Evolutionary conservation across 495 filamentous ascomycete species (phyloP), one percentile per base, ranked within the genome.

Genomic region (Chaetomium tenue): DNA sequence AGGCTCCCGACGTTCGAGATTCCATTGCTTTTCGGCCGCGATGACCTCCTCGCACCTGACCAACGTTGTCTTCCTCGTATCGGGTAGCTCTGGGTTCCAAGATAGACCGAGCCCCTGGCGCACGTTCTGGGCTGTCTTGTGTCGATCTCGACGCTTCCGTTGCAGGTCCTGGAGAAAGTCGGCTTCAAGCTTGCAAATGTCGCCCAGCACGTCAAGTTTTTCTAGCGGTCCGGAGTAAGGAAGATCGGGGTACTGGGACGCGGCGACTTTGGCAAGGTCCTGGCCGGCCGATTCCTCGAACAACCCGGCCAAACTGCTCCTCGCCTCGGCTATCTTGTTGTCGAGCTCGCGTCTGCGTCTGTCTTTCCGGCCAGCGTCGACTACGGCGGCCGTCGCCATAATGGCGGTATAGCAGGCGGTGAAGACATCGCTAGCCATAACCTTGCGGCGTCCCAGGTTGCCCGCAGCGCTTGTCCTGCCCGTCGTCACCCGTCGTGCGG

Each of bases 341-440:
- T 91, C 86, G 79, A 88, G 88, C 68, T 90, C 82, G 61, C 80
- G 76, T 56, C 82, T 82, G 60, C 87, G 82, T 63, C 79, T 71
- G 53, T 84, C 78, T 73, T 92, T 92, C 6, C 77, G 79, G 57
- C 78, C 79, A 1, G 84, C 84, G 75, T 92, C 90, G 30, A 83
- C 78, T 2, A 89, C 74, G 44, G 88, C 83, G 1, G 89, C 91
- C n/a, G 86, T 84, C 3, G 87, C 88, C 63, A 91, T 85, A 44
- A 91, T 86, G 60, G 87, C 86, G 3, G 87, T 87, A 69, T 91
- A 91, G 64, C 86, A 82, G 15, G 87, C 84, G 4, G 89, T 91
- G 61, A 89, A 86, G 18, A 88, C 77, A 74, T 89, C 86, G 68
- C 81, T 84, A 67, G 80, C 78, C 1, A 79, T 79, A 57, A 86